Conservation (phyloP, 768 basidiomycete species). For the Calvatia gigantea region DNA sequence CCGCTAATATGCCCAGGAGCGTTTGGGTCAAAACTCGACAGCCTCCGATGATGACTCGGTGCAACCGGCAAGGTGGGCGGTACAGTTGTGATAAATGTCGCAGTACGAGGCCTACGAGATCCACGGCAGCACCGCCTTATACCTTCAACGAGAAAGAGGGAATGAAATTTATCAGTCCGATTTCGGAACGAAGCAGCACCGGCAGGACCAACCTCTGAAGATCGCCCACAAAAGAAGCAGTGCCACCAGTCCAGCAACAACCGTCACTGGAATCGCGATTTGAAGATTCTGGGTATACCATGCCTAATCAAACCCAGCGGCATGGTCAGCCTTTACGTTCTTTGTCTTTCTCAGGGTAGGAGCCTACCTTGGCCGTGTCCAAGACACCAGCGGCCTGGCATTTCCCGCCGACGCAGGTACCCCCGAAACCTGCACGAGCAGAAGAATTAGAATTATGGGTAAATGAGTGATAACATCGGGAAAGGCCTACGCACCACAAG, state of each 20-base stretch:
- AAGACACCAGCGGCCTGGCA: constrained; percentile 60
- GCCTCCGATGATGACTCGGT: constrained; percentile 20
- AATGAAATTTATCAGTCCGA: constrained; percentile 7
- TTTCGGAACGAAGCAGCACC: not conserved
- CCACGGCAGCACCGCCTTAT: constrained; percentile 31
- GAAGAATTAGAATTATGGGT: constrained; percentile 1
- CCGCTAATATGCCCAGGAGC: constrained; percentile 13
- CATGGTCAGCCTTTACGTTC: constrained; percentile 4
- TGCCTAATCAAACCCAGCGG: constrained; percentile 38
- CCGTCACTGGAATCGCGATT: constrained; percentile 75
- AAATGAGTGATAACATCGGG: not conserved
- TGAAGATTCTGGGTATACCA: constrained; percentile 78
- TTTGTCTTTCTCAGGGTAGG: constrained; percentile 5
- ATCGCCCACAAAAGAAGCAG: constrained; percentile 55
- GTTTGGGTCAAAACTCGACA: constrained; percentile 20
- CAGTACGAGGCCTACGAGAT: constrained; percentile 17
- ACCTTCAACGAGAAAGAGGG: constrained; percentile 22
- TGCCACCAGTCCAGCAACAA: constrained; percentile 62
- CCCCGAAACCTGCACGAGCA: constrained; percentile 55
- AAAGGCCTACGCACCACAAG: constrained; percentile 58
- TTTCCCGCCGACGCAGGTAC: constrained; percentile 56
- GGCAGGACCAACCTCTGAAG: constrained; percentile 33
- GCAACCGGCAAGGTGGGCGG: constrained; percentile 15
- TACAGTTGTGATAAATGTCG: constrained; percentile 16
- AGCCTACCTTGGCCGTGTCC: constrained; percentile 55